Evolutionary conservation across 495 filamentous ascomycete species (phyloP), one percentile per base, ranked within the genome.

Genomic region (Staphylotrichum longicolle): DNA sequence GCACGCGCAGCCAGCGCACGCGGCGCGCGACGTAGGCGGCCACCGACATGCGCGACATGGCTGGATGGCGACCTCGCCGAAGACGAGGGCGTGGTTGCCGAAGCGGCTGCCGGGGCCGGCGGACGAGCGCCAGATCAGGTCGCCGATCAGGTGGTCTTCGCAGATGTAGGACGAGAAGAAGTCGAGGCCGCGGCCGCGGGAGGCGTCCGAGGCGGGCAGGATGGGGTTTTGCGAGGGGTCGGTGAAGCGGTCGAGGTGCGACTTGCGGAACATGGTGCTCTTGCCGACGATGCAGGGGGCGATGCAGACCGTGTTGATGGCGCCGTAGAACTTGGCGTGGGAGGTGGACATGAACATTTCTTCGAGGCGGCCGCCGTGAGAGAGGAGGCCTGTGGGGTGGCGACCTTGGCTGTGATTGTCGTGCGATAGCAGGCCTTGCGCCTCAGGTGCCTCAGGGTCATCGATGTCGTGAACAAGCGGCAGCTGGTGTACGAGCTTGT

Each of bases 281-380:
- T 99, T 99, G 33, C 94, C 94, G 6, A 98, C 89, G 57, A 95
- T 90, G 73, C 95, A 98, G 6, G 95, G 93, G 0, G 94, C 93
- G 60, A 98, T 77, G 15, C 86, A 80, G 32, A 96, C 89, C 6
- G 92, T 91, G 77, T 97, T 96, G 82, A 98, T 98, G 59, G 93
- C 94, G 27, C 88, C 89, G 78, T 99, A 99, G 82, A 99, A 96
- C 68, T 99, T 99, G 55, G 92, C 92, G 74, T 99, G 95, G 0
- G 91, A 88, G 8, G 91, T 93, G 1, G 92, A 88, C 78, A 97
- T 85, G 77, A 99, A 99, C 72, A 90, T 83, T 68, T 98, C 93
- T 68, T 99, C 95, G 0, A 99, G 79, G 3, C 91, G 80, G 37
- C 91, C 93, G n/a, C 94, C 94, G 44, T 73, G 67, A 80, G 37